Evolutionary conservation across 768 basidiomycete species (phyloP).

Genomic region (Xerocomellus chrysenteron): DNA sequence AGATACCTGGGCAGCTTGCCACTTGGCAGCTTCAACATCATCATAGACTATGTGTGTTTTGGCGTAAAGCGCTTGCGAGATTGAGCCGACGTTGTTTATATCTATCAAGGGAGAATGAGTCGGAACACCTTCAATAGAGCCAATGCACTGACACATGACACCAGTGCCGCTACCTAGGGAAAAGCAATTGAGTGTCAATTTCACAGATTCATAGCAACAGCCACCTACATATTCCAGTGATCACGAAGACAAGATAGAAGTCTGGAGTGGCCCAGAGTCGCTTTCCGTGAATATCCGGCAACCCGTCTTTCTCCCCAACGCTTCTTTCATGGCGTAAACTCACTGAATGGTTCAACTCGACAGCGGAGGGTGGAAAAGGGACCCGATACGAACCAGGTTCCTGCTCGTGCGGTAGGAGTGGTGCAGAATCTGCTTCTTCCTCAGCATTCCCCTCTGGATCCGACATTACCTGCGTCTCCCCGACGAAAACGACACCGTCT

Average conservation of each 20-base stretch:
- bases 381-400: constrained; percentile 23
- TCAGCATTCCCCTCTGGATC: constrained; percentile 13
- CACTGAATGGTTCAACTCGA: constrained; percentile 26
- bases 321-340: background rate
- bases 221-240: constrained; percentile 56
- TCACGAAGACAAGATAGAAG: constrained; percentile 62
- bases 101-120: constrained; percentile 37
- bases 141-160: constrained; percentile 59
- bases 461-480: constrained; percentile 17
- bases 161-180: constrained; percentile 67
- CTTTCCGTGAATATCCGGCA: constrained; percentile 54
- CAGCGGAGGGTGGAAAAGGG: constrained; percentile 11
- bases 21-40: constrained; percentile 61
- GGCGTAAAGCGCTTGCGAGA: constrained; percentile 67
- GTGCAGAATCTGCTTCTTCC: constrained; percentile 21
- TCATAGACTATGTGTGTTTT: constrained; percentile 62
- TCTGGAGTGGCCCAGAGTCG: constrained; percentile 51
- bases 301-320: constrained; percentile 20
- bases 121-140: background rate
- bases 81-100: constrained; percentile 86
- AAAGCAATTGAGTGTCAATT: background rate
- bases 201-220: background rate
- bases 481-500: constrained; percentile 24
- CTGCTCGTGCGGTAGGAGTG: constrained; percentile 22
- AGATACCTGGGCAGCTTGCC: constrained; percentile 86